Base-by-base conservation (phyloP, 2,329 filamentous ascomycete species). In the Metarhizium brunneum region DNA sequence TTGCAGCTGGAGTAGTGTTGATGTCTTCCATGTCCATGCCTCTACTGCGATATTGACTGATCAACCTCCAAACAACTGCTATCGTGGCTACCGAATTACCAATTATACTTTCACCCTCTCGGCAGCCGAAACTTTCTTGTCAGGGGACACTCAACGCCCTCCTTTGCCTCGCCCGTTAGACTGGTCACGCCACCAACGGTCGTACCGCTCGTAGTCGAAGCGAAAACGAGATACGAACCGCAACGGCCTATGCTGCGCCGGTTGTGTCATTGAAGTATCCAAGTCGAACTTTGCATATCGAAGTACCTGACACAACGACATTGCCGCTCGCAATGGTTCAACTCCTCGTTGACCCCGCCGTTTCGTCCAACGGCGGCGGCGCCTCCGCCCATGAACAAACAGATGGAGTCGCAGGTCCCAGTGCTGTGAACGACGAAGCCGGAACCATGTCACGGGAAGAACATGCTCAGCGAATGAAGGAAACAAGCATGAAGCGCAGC, bases 391-490 rank as follows among this genome's bases (percentile, higher is more conserved):
- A 63, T 20, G 66, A 68, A 48, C 54, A 57, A 20, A 54, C 57
- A 29, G 61, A 68, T 40, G 56, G 47, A 13, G 57, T 60, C 25
- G 18, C 45, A 13, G 45, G 11, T 48, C 20, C 25, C 25, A 30
- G 20, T 16, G 45, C 25, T 32, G 25, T 30, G 45, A 56, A 55
- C 55, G 54, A 57, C 29, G 62, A 60, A 36, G 52, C 50, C 6
- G 54, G 42, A 51, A 57, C 66, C 38, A 68, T 71, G 64, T 68
- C 66, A 50, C 65, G 70, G 35, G 75, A 78, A 56, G 76, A 78
- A 53, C 70, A 76, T 55, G 64, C 63, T 18, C 64, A 67, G 43
- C 70, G 68, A 58, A 65, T 70, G 55, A 69, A 65, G 55, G 73
- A 77, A 54, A 63, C 73, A 20, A 69, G 63, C 59, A 63, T 66